Evolutionary conservation across 2,329 filamentous ascomycete genomes (phyloP).

Genomic region (Sarocladium brachiariae): DNA sequence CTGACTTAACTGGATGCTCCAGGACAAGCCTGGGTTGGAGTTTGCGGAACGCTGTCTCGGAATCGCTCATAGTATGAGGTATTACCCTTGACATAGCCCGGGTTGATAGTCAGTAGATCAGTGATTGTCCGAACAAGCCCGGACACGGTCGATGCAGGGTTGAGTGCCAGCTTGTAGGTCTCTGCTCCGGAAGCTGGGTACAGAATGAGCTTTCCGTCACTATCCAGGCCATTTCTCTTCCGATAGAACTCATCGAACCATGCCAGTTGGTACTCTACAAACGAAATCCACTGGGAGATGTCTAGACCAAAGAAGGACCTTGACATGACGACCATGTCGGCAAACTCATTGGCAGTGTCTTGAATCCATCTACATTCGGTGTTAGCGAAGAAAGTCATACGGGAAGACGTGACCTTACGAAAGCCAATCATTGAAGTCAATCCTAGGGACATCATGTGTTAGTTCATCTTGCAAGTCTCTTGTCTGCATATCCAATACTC

Average conservation of each 20-base stretch:
- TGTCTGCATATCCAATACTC: too few species aligned
- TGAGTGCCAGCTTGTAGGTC: background rate
- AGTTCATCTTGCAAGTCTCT: too few species aligned
- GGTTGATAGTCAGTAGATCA: background rate
- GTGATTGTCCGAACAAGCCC: background rate
- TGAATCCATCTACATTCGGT: too few species aligned
- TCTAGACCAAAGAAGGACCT: background rate
- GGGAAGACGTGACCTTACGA: too few species aligned
- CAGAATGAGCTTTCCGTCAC: background rate
- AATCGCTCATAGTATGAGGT: background rate
- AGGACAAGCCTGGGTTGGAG: background rate
- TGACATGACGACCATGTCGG: background rate
- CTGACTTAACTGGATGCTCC: too few species aligned
- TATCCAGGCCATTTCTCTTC: background rate
- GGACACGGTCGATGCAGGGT: background rate
- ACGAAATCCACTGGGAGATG: background rate
- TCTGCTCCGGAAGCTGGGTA: background rate
- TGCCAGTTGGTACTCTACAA: background rate
- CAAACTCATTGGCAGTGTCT: background rate
- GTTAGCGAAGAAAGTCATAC: too few species aligned
- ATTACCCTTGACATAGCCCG: background rate
- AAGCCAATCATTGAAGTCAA: background rate
- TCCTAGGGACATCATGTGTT: too few species aligned
- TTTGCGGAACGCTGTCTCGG: background rate
- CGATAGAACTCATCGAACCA: background rate